Conservation (phyloP, 164 flowering plant genomes). For the Chloranthus sessilifolius region DNA sequence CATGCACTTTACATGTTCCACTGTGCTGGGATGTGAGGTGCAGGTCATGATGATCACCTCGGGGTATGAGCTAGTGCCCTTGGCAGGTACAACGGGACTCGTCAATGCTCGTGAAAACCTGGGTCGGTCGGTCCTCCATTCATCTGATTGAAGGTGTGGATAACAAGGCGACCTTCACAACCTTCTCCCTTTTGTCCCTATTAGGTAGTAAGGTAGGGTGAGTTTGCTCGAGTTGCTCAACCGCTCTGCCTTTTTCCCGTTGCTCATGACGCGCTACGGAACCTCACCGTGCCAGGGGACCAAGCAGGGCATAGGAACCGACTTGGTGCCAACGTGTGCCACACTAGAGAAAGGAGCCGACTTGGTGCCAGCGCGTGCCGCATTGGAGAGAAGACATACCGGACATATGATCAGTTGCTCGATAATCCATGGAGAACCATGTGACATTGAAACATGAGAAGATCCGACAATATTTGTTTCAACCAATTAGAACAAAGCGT, state of each 20-base stretch:
- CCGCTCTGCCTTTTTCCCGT: neutral
- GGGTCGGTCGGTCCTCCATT: constrained; percentile 5
- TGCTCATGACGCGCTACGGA: neutral
- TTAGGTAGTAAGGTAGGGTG: neutral
- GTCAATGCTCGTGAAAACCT: constrained; percentile 4
- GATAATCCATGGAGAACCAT: too few relatives aligned
- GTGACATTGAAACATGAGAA: too few relatives aligned
- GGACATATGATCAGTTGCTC: too few relatives aligned
- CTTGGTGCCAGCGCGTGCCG: neutral
- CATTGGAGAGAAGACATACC: neutral
- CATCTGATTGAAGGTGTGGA: constrained; percentile 1
- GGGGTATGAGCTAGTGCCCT: neutral
- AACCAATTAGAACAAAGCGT: too few relatives aligned
- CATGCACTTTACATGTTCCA: neutral
- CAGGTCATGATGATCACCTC: neutral
- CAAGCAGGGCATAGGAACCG: neutral
- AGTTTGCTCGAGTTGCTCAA: constrained; percentile 1
- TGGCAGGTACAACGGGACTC: neutral
- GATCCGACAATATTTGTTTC: too few relatives aligned
- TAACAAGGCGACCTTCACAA: constrained; percentile 1
- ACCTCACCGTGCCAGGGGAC: too few relatives aligned
- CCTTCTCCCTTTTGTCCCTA: constrained; percentile 1
- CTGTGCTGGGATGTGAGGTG: neutral
- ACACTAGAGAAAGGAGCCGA: neutral
- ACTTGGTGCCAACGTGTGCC: neutral